Evolutionary conservation across 2,329 filamentous ascomycete species (phyloP), one percentile per base, ranked within the genome.

Genomic region (Neopestalotiopsis rosae): DNA sequence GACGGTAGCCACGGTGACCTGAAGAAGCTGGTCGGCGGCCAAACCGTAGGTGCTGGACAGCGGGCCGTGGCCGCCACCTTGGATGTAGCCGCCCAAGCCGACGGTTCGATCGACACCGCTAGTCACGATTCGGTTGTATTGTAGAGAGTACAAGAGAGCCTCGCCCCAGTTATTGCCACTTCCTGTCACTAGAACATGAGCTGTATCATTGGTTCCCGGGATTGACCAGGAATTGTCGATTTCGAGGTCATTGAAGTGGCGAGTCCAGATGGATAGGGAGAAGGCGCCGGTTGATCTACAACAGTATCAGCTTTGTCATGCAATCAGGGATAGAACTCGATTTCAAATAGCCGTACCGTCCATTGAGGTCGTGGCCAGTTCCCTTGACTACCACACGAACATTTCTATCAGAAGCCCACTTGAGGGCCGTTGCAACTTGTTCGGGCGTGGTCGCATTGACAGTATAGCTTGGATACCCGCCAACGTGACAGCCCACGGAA

Each of bases 21-120:
- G 81, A 0, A 92, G 80, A 0, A 86, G 82, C 62, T 91, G 85
- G 71, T 92, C 89, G 0, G 88, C 88, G 10, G 79, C 86, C 0
- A 92, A 80, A 9, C 90, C 90, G 63, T 86, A 87, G 24, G 76
- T 79, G 1, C 85, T 85, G 32, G 80, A 81, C 1, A 91, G 80
- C 0, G 84, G 79, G 0, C 83, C 84, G 73, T 90, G 88, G 0
- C 90, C 89, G 14, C 88, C 89, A 4, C 88, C 88, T 17, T 49
- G 40, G n/a, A 65, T 65, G 49, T 56, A 65, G 3, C 63, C 63
- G 5, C 63, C 63, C 12, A 65, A 30, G 14, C 63, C 63, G 6
- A 65, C 63, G 1, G 63, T 65, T 24, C 20, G n/a, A 10, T 56
- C 42, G 17, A 49, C 63, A 32, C 63, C 63, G 32, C 63, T 56